Conservation (phyloP, 2,329 filamentous ascomycete species). For the Rhynchosporium agropyri region DNA sequence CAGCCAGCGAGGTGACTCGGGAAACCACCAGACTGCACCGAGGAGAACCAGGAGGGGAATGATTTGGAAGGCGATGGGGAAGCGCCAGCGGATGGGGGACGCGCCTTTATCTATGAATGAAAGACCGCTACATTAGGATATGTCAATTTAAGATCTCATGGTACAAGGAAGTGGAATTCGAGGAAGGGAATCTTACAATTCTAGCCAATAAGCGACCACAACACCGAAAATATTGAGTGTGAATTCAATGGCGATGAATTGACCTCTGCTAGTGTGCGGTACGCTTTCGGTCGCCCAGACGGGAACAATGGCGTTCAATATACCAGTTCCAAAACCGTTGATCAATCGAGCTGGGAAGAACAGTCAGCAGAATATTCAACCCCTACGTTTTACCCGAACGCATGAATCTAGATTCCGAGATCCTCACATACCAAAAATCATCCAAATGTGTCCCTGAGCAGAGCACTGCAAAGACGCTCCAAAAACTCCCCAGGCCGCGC, state of each 20-base stretch:
- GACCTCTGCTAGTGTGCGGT: slow-evolving; percentile 67
- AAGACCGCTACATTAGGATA: slow-evolving; percentile 48
- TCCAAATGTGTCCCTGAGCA: slow-evolving; percentile 68
- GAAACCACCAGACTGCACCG: slow-evolving; percentile 43
- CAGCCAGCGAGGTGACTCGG: slow-evolving; percentile 46
- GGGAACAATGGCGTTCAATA: slow-evolving; percentile 47
- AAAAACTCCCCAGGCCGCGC: slow-evolving; percentile 58
- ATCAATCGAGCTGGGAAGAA: slow-evolving; percentile 46
- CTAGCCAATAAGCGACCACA: slow-evolving; percentile 63
- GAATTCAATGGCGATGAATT: slow-evolving; percentile 73
- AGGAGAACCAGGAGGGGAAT: slow-evolving; percentile 43
- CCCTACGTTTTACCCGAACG: no score
- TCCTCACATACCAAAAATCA: slow-evolving; percentile 60
- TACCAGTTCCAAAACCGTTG: slow-evolving; percentile 46
- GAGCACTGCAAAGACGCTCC: slow-evolving; percentile 67
- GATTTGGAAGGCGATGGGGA: slow-evolving; percentile 45
- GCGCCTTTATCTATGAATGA: slow-evolving; percentile 61
- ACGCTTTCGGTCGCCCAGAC: slow-evolving; percentile 52
- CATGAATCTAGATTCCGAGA: no score
- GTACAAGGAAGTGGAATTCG: not conserved
- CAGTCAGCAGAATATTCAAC: slow-evolving; percentile 7
- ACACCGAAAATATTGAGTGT: slow-evolving; percentile 74
- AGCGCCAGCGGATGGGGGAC: slow-evolving; percentile 55
- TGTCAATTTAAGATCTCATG: not conserved
- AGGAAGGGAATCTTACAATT: slow-evolving; percentile 36